Evolutionary conservation across 1,139 yeast genomes (phyloP).

Genomic region (Geotrichum candidum): DNA sequence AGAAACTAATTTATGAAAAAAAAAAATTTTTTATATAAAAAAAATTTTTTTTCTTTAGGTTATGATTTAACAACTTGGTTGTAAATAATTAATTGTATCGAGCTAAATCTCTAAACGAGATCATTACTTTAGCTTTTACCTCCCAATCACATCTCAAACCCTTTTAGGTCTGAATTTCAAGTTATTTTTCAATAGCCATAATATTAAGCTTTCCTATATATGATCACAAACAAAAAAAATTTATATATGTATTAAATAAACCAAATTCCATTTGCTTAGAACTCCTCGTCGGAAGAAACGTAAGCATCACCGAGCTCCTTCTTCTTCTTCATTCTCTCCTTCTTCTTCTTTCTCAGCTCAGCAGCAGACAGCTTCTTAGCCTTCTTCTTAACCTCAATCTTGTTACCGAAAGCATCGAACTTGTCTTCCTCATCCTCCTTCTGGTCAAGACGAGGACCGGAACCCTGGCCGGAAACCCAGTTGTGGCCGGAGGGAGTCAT

Average conservation of each 20-base stretch:
- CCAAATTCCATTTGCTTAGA: constrained; percentile 28
- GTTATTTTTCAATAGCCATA: background rate
- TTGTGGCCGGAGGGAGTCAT: constrained; percentile 99
- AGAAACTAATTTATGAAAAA: too few relatives aligned
- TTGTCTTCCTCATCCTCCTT: constrained; percentile 96
- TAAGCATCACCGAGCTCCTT: constrained; percentile 99
- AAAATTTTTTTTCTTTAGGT: too few relatives aligned
- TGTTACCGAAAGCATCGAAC: constrained; percentile 99
- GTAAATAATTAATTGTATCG: too few relatives aligned
- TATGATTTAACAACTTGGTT: too few relatives aligned
- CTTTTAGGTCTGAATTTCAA: background rate
- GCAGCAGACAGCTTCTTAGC: constrained; percentile 97
- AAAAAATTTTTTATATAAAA: too few relatives aligned
- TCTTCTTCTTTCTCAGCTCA: constrained; percentile 99
- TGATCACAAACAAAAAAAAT: background rate
- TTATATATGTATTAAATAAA: constrained; percentile 1
- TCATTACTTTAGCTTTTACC: too few relatives aligned
- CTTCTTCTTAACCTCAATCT: constrained; percentile 94
- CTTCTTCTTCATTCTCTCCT: constrained; percentile 99
- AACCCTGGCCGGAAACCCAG: constrained; percentile 99
- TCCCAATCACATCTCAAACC: too few relatives aligned
- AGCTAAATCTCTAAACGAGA: too few relatives aligned
- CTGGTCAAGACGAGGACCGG: constrained; percentile 96
- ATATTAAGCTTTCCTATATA: background rate
- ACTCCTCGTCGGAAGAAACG: constrained; percentile 90